Evolutionary conservation across 2,329 filamentous ascomycete species (phyloP), one percentile per base, ranked within the genome.

Genomic region (Cordyceps javanica): DNA sequence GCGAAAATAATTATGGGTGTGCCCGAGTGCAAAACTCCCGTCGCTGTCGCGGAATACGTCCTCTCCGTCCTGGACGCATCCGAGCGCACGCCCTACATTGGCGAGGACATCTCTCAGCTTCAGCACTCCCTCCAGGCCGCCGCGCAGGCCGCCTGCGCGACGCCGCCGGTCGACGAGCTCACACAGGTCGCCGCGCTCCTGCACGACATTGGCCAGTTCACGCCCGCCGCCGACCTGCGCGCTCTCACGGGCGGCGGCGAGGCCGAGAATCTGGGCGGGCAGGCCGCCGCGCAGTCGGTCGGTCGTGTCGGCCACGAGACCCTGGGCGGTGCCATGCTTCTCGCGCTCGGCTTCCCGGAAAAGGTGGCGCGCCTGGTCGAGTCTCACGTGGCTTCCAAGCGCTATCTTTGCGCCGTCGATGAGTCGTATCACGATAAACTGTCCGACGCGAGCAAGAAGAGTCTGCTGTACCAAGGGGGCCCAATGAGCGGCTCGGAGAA

Each of bases 131-230:
- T 63, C 0, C 62, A 63, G 41, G 58, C 57, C 25, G 62, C 60
- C 8, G 53, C 52, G 8, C 60, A 51, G 39, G 62, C 62, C 30
- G 59, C 62, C 26, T 25, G 55, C 2, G 52, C 57, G 5, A 32
- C 36, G 10, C 60, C 62, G 13, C 42, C 60, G 10, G 62, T 62
- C n/a, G 62, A 63, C 45, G 60, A 63, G 39, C 52, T 50, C 9
- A 63, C 62, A 3, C 62, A 61, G n/a, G 54, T 63, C 34, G 62
- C 62, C n/a, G 62, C 62, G 3, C 59, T 63, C 5, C 59, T 63
- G 2, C 62, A 63, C 38, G 62, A 63, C 39, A 60, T 63, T 44
- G 62, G 62, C 19, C 62, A 63, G 21, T 63, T 58, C 39, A 53
- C 56, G 9, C 62, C 62, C 2, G 59, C 60, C 2, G 44, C 42